Evolutionary conservation across 106 monocot species (phyloP), one percentile per base, ranked within the genome.

Genomic region (Acanthochlamys bracteata): DNA sequence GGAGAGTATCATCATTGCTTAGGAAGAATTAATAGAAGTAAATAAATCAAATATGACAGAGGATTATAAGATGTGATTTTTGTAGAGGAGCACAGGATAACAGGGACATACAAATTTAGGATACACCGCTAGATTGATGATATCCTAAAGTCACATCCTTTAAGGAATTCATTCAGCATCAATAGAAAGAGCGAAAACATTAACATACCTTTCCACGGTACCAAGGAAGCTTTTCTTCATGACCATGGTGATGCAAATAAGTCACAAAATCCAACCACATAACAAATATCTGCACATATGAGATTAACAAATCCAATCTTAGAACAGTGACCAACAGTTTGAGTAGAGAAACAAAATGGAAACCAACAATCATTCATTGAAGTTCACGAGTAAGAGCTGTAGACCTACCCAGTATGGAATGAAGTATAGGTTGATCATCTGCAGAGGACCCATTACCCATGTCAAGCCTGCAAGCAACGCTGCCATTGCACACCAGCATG

Each of bases 121-220:
- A n/a, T n/a, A n/a, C n/a, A n/a, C n/a, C n/a, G n/a, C n/a, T n/a
- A n/a, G n/a, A n/a, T n/a, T n/a, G n/a, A n/a, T n/a, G n/a, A n/a
- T n/a, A n/a, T n/a, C n/a, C n/a, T n/a, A n/a, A n/a, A n/a, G n/a
- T n/a, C n/a, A n/a, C n/a, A n/a, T n/a, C n/a, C n/a, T n/a, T n/a
- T n/a, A n/a, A n/a, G n/a, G n/a, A n/a, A n/a, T n/a, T n/a, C n/a
- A n/a, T n/a, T n/a, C n/a, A n/a, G n/a, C n/a, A n/a, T n/a, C n/a
- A n/a, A n/a, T n/a, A n/a, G n/a, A n/a, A n/a, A n/a, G n/a, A n/a
- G n/a, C n/a, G n/a, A n/a, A n/a, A n/a, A n/a, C n/a, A n/a, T n/a
- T n/a, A n/a, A n/a, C n/a, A n/a, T n/a, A 93, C 93, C 85, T 85
- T 80, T 21, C 93, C 93, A 12, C 93, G 82, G 43, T 93, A 93